A percentile compares a stretch with the other conserved stretches of the same genome.
Conservation (phyloP, 495 filamentous ascomycete species). For the Elaphomyces granulatus region DNA sequence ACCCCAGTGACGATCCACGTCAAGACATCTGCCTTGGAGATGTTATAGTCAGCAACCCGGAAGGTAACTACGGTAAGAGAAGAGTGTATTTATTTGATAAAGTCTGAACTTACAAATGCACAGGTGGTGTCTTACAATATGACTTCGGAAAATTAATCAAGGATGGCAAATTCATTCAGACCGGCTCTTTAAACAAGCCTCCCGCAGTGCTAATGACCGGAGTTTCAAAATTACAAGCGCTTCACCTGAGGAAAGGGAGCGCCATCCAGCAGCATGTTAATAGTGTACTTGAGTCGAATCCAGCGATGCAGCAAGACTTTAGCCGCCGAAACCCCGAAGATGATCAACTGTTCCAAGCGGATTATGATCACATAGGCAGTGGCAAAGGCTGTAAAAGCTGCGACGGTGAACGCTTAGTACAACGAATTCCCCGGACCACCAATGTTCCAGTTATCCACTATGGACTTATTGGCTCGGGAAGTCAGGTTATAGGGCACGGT, state of each 20-base stretch:
- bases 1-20: too few relatives aligned
- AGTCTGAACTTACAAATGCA: too few relatives aligned
- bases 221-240: conserved; percentile 6
- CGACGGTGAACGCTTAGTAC: conserved; percentile 6
- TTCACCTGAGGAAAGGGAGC: background rate
- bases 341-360: conserved; percentile 11
- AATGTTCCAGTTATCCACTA: conserved; percentile 16
- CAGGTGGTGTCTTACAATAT: conserved; percentile 9
- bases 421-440: conserved; percentile 18
- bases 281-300: conserved; percentile 3
- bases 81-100: too few relatives aligned
- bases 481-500: conserved; percentile 13
- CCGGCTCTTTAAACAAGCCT: conserved; percentile 13
- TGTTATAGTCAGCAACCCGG: too few relatives aligned
- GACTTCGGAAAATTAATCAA: conserved; percentile 2
- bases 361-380: conserved; percentile 6
- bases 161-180: conserved; percentile 10
- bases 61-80: too few relatives aligned
- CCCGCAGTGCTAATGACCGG: conserved; percentile 12
- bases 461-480: conserved; percentile 17
- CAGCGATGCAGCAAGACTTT: conserved; percentile 7
- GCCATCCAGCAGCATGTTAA: conserved; percentile 1
- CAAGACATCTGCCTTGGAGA: too few relatives aligned
- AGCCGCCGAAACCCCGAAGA: conserved; percentile 1
- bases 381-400: conserved; percentile 1